Evolutionary conservation across 2,329 filamentous ascomycete genomes (phyloP).

Genomic region (Colletotrichum euphorbiae): DNA sequence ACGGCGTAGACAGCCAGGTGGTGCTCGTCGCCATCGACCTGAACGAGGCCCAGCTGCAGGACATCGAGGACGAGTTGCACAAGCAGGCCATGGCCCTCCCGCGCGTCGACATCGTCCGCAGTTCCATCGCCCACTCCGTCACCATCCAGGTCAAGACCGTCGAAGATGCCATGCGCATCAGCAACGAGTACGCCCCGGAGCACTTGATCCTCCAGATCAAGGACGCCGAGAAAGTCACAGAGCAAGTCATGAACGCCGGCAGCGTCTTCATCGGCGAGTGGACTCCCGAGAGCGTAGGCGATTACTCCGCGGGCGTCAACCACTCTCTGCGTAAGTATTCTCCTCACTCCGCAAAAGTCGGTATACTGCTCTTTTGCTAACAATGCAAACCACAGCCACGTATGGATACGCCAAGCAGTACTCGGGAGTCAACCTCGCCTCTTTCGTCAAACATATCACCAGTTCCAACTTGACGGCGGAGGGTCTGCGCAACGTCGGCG

Average conservation of each 20-base stretch:
- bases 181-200: constrained; percentile 96
- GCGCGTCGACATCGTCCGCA: constrained; percentile 91
- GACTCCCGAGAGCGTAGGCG: constrained; percentile 97
- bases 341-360: not conserved
- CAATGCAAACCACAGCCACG: constrained; percentile 71
- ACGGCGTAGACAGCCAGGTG: constrained; percentile 96
- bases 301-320: constrained; percentile 98
- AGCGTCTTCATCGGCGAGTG: constrained; percentile 96
- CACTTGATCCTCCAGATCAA: constrained; percentile 93
- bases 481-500: constrained; percentile 86
- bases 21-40: constrained; percentile 89
- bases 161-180: constrained; percentile 81
- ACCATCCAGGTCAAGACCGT: constrained; percentile 81
- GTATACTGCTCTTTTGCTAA: not conserved
- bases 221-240: constrained; percentile 79
- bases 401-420: constrained; percentile 99
- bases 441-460: constrained; percentile 98
- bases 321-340: constrained; percentile 88
- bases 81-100: constrained; percentile 87
- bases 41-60: constrained; percentile 75
- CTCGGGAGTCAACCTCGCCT: constrained; percentile 94
- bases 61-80: constrained; percentile 93
- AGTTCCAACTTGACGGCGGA: constrained; percentile 89
- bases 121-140: constrained; percentile 90
- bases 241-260: constrained; percentile 89